Percentiles rank a stretch among this genome's conserved stretches.
Conservation (phyloP, 176 grass and related monocot species). For the maize (Zea mays) region DNA sequence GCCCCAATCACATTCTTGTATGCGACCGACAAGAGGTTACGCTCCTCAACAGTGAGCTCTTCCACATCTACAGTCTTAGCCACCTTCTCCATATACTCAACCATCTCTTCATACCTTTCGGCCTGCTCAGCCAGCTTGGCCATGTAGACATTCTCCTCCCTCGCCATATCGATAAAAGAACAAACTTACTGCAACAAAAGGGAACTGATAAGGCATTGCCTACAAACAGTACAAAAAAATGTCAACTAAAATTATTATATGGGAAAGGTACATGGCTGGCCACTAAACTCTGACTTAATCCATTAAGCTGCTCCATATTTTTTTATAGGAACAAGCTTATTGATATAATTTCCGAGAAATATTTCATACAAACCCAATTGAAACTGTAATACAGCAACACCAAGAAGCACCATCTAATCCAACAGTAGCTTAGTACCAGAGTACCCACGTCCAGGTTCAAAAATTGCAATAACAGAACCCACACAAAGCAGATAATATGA, state of each 20-base stretch:
- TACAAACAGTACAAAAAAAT: neutral
- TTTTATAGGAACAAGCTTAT: neutral
- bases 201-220: neutral
- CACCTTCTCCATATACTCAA: constrained; percentile 92
- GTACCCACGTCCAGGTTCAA: neutral
- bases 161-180: constrained; percentile 36
- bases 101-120: constrained; percentile 86
- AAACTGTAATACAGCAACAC: neutral
- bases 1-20: constrained; percentile 96
- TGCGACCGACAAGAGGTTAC: constrained; percentile 81
- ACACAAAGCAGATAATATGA: neutral
- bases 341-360: neutral
- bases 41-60: constrained; percentile 87
- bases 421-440: neutral
- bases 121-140: constrained; percentile 90
- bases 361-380: neutral
- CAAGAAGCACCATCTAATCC: no score
- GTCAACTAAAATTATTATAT: neutral
- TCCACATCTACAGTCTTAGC: constrained; percentile 69
- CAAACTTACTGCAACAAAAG: constrained; percentile 20
- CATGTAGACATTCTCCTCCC: constrained; percentile 86
- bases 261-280: neutral
- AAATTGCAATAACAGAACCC: neutral
- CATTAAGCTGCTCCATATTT: neutral
- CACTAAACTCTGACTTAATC: neutral